Conservation (phyloP, 1,284 basidiomycete species). For the Ustilago trichophora region DNA sequence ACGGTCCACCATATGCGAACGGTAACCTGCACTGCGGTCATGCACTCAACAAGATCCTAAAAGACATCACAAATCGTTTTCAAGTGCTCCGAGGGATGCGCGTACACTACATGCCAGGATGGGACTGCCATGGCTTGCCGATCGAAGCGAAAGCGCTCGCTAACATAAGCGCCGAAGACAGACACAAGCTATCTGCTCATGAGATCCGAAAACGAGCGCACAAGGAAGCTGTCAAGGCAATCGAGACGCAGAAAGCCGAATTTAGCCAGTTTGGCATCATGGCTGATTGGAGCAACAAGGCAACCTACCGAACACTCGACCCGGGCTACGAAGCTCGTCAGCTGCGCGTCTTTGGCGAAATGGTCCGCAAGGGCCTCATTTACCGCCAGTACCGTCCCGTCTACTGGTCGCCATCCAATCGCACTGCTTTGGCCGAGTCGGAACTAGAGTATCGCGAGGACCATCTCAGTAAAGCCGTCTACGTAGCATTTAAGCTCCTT, state of each 20-base stretch:
- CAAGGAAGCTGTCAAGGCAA: slow-evolving; percentile 78
- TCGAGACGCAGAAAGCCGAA: slow-evolving; percentile 80
- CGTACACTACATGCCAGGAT: slow-evolving; percentile 94
- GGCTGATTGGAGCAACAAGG: slow-evolving; percentile 83
- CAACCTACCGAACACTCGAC: slow-evolving; percentile 77
- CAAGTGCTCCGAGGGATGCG: slow-evolving; percentile 80
- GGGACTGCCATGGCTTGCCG: slow-evolving; percentile 98
- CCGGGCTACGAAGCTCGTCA: slow-evolving; percentile 88
- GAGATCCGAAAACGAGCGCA: slow-evolving; percentile 80
- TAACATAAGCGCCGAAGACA: slow-evolving; percentile 71
- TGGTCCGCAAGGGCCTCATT: slow-evolving; percentile 83
- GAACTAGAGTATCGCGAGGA: slow-evolving; percentile 90
- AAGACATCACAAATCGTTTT: slow-evolving; percentile 94
- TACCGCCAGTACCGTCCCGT: slow-evolving; percentile 88
- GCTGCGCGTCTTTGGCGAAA: slow-evolving; percentile 82
- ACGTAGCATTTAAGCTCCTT: slow-evolving; percentile 76
- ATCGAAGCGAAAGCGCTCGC: slow-evolving; percentile 70
- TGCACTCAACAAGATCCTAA: slow-evolving; percentile 94
- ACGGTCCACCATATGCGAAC: slow-evolving; percentile 98
- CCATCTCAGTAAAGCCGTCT: slow-evolving; percentile 86
- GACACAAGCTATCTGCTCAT: slow-evolving; percentile 29
- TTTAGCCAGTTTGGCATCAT: slow-evolving; percentile 87
- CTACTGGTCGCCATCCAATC: slow-evolving; percentile 93
- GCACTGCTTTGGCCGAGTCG: slow-evolving; percentile 92
- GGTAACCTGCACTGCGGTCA: slow-evolving; percentile 95